Evolutionary conservation across 73 alveolate species (phyloP).

Genomic region (Diophrys sp.): DNA sequence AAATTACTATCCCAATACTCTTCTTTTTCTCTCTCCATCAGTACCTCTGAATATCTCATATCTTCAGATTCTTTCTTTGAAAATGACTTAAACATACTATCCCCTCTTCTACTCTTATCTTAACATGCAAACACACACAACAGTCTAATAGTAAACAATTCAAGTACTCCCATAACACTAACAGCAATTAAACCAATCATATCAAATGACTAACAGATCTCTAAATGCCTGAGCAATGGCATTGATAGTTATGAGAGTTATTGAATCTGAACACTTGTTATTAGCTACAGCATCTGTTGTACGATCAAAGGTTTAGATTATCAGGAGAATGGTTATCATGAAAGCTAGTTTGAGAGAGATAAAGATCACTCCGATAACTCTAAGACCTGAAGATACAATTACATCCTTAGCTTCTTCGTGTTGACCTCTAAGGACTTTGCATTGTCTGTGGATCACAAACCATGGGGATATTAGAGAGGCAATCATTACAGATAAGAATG

Average conservation of each 20-base stretch:
- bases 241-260: background rate
- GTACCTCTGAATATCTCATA: background rate
- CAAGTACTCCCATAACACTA: background rate
- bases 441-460: slow-evolving; percentile 11
- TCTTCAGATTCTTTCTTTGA: background rate
- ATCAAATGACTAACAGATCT: background rate
- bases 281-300: background rate
- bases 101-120: background rate
- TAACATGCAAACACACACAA: background rate
- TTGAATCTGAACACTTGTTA: background rate
- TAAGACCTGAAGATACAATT: slow-evolving; percentile 8
- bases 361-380: slow-evolving; percentile 15
- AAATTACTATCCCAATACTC: too few species aligned
- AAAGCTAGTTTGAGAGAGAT: slow-evolving; percentile 4
- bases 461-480: slow-evolving; percentile 15
- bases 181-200: background rate
- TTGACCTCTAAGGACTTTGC: background rate
- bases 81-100: background rate
- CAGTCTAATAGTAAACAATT: background rate
- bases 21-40: background rate
- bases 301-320: background rate
- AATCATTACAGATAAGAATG: slow-evolving; percentile 7
- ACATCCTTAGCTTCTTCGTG: slow-evolving; percentile 12
- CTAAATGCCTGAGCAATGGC: background rate
- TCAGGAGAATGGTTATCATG: slow-evolving; percentile 4